Percentiles rank a stretch among this genome's conserved stretches.
Conservation (phyloP, 2,329 filamentous ascomycete species). For the Dactylellina leptospora region DNA sequence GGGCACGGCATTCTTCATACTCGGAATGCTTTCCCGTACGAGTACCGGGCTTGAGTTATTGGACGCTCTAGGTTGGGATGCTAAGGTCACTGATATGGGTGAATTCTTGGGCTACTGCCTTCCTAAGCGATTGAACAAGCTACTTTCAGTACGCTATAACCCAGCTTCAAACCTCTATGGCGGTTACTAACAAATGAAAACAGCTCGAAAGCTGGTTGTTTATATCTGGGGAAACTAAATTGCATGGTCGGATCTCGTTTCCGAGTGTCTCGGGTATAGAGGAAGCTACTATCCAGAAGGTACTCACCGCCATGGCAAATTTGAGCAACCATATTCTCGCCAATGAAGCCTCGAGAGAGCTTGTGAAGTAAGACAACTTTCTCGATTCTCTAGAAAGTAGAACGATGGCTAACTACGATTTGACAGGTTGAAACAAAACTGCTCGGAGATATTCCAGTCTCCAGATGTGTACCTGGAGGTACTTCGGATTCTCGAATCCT, state of each 20-base stretch:
- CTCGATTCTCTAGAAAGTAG: background rate
- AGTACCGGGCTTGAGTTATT: slow-evolving; percentile 91
- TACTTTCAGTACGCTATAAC: slow-evolving; percentile 74
- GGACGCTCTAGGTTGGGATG: slow-evolving; percentile 89
- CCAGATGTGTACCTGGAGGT: slow-evolving; percentile 83
- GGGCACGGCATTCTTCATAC: slow-evolving; percentile 94
- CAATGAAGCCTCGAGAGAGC: slow-evolving; percentile 82
- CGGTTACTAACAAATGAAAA: background rate
- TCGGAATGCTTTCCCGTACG: slow-evolving; percentile 90
- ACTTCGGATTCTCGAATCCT: slow-evolving; percentile 83
- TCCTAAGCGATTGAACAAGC: slow-evolving; percentile 76
- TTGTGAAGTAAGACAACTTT: slow-evolving; percentile 66
- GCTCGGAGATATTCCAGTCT: slow-evolving; percentile 77
- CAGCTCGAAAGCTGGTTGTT: slow-evolving; percentile 54
- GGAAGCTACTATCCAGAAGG: slow-evolving; percentile 74
- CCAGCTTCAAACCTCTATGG: background rate
- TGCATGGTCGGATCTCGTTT: slow-evolving; percentile 59
- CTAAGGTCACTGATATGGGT: slow-evolving; percentile 82
- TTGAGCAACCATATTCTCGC: slow-evolving; percentile 92
- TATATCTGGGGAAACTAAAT: slow-evolving; percentile 59
- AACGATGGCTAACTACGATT: background rate
- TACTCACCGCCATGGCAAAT: slow-evolving; percentile 84
- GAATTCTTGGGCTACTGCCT: slow-evolving; percentile 87
- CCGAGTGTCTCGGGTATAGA: slow-evolving; percentile 68
- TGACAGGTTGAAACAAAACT: slow-evolving; percentile 75